Conservation (phyloP, 2,329 filamentous ascomycete genomes). For the Penicillium sp. region DNA sequence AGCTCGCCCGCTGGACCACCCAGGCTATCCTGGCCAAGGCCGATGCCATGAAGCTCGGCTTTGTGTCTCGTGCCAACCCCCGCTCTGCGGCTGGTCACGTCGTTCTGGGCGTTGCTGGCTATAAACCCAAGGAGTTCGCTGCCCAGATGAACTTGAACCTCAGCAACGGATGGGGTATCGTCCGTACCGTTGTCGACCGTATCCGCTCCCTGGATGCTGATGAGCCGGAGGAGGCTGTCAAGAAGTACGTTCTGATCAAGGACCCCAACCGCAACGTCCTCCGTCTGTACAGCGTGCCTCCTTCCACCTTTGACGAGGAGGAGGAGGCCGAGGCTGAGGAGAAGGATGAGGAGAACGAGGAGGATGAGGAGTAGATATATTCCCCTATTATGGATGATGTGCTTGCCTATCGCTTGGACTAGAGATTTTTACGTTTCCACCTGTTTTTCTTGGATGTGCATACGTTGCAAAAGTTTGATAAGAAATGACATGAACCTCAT, state of each 20-base stretch:
- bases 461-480: constrained; percentile 28
- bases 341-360: constrained; percentile 58
- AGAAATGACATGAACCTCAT: constrained; percentile 17
- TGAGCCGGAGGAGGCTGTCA: constrained; percentile 45
- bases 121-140: constrained; percentile 97
- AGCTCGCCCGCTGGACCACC: constrained; percentile 95
- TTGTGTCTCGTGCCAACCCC: constrained; percentile 91
- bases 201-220: constrained; percentile 45
- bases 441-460: constrained; percentile 21
- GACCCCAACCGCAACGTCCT: constrained; percentile 98
- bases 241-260: constrained; percentile 63
- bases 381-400: constrained; percentile 18
- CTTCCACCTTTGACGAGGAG: constrained; percentile 84
- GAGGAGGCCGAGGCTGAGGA: constrained; percentile 65
- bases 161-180: constrained; percentile 98
- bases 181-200: constrained; percentile 95
- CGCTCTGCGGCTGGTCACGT: constrained; percentile 93
- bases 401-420: constrained; percentile 10
- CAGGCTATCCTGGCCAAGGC: constrained; percentile 96
- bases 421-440: constrained; percentile 18
- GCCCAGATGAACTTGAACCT: constrained; percentile 97
- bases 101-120: constrained; percentile 91
- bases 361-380: constrained; percentile 47
- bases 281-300: constrained; percentile 86
- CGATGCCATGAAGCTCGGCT: constrained; percentile 98